Evolutionary conservation across 2,329 filamentous ascomycete species (phyloP).

Genomic region (Ceratocystis lukuohia): DNA sequence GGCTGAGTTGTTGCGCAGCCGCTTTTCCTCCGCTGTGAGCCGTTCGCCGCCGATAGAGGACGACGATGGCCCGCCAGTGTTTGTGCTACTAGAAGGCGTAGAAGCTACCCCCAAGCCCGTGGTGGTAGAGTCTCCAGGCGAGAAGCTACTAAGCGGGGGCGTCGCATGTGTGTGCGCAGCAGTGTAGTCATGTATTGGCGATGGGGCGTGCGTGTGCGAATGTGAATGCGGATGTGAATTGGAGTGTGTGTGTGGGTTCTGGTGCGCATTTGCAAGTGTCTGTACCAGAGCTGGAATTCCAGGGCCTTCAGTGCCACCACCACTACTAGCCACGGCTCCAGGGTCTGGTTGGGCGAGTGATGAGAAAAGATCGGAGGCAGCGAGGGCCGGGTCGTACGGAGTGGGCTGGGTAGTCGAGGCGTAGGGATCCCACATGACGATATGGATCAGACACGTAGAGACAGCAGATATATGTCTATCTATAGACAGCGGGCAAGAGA

Average conservation of each 20-base stretch:
- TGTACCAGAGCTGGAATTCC: not conserved
- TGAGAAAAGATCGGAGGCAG: not conserved
- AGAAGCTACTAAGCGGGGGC: not conserved
- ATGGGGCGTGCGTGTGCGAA: not conserved
- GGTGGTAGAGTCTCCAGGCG: not conserved
- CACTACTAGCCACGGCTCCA: not conserved
- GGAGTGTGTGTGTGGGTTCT: not conserved
- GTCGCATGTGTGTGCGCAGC: not conserved
- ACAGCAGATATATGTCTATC: no score
- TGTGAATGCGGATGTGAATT: not conserved
- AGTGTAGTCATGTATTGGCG: not conserved
- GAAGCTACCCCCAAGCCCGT: not conserved
- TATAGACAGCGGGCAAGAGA: not conserved
- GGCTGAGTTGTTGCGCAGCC: slow-evolving; percentile 53
- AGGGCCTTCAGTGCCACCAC: not conserved
- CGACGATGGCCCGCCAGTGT: not conserved
- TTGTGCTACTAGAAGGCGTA: no score
- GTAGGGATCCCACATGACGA: slow-evolving; percentile 19
- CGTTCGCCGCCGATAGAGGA: slow-evolving; percentile 19
- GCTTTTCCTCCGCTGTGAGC: slow-evolving; percentile 42
- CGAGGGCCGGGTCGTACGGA: not conserved
- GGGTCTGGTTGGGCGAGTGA: not conserved
- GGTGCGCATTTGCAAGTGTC: not conserved
- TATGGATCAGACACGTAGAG: no score
- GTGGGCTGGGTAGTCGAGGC: not conserved